These are phyloP conservation scores for Keqinozyma sinolaborantium DNA, from an alignment of 1,139 yeast genomes.

Conservation along the genomic window DNA sequence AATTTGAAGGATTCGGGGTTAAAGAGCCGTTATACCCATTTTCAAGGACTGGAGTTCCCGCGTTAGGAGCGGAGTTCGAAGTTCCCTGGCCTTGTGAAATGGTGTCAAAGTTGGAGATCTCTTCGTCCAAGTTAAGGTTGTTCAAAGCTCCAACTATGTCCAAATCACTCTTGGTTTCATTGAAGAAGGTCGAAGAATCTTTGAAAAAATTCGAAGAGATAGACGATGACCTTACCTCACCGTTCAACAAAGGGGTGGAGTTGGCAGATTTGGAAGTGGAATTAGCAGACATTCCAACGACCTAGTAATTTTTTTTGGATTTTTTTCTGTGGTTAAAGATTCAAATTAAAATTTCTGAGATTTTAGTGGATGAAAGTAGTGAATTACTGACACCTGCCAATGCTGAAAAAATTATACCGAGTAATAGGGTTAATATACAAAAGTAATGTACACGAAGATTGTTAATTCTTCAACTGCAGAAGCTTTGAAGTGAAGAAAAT, in stretches of 20 bases:
- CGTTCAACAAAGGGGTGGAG: slow-evolving; percentile 5
- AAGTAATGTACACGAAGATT: too few species aligned
- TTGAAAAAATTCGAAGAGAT: slow-evolving; percentile 11
- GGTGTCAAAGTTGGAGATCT: slow-evolving; percentile 11
- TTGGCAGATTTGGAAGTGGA: slow-evolving; percentile 3
- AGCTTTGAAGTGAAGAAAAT: too few species aligned
- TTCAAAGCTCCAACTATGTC: slow-evolving; percentile 44
- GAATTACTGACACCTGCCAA: too few species aligned
- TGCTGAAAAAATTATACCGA: too few species aligned
- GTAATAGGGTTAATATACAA: too few species aligned
- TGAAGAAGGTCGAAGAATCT: slow-evolving; percentile 22
- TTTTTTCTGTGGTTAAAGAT: too few species aligned
- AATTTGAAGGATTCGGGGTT: slow-evolving; percentile 30
- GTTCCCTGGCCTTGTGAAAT: slow-evolving; percentile 2
- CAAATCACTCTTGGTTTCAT: slow-evolving; percentile 18
- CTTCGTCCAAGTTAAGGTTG: slow-evolving; percentile 39
- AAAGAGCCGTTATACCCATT: slow-evolving; percentile 18
- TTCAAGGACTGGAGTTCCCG: slow-evolving; percentile 1
- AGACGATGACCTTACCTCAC: slow-evolving; percentile 6
- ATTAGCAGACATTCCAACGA: neutral
- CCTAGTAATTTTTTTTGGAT: neutral
- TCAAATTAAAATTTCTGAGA: neutral
- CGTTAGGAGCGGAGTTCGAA: slow-evolving; percentile 2
- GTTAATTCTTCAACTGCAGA: too few species aligned
- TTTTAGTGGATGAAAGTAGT: neutral